Base-by-base conservation (phyloP, 805 yeast species). In the Pachysolen tannophilus region DNA sequence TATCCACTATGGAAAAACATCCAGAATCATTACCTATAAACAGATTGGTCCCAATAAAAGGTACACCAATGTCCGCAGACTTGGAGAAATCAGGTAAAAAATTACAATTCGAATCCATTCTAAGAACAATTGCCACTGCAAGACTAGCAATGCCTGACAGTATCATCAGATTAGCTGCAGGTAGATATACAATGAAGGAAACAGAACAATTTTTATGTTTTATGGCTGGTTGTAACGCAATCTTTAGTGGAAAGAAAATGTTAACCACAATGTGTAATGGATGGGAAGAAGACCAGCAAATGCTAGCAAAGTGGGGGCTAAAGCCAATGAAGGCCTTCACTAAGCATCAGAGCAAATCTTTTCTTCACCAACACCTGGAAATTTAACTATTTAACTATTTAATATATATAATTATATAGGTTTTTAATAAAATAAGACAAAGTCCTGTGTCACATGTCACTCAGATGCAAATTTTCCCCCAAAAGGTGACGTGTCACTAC, bases 21-120 rank as follows among this genome's bases (percentile, higher is more conserved):
- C 92, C 92, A 1, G 92, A 82, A 53, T 78, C 86, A 1, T 63
- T 82, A 35, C 92, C 92, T n/a, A 80, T 82, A 44, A 82, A 82
- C 52, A 65, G 82, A 46, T 61, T 82, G 31, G 85, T 82, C n/a
- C 76, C 87, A 3, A 82, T 82, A 36, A 72, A 77, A 41, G 92
- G 92, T 3, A 82, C 92, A 0, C 86, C 86, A 14, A 71, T 82
- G 63, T 79, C 69, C 20, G 71, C 71, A 30, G 82, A 75, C 40
- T 53, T 74, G 8, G 47, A 47, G 37, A 43, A 47, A 30, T 50
- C 56, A 37, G 68, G 69, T 8, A 65, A 66, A 43, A 63, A 66
- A 40, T 55, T 82, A 27, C 57, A 65, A n/a, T 69, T 78, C 39
- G 85, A 82, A 34, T 69, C 68, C 15, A 69, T 82, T 21, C 56